These are phyloP conservation scores for Thermothelomyces thermophilus DNA, from an alignment of 2,329 filamentous ascomycete genomes.

Conservation along the genomic window DNA sequence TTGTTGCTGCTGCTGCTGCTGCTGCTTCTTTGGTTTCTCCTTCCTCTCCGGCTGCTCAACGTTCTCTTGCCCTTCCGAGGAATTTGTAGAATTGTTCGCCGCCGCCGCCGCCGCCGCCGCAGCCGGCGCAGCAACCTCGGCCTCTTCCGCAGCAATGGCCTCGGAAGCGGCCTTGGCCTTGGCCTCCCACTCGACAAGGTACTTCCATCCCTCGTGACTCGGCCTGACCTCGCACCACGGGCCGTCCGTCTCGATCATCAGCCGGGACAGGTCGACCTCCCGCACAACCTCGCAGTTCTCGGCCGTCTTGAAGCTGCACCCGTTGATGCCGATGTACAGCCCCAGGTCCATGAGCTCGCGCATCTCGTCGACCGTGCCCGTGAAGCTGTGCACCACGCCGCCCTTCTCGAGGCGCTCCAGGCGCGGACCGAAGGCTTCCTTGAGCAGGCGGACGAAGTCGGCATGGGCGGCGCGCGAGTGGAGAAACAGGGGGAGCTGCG, in stretches of 20 bases:
- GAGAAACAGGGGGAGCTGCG: constrained; percentile 82
- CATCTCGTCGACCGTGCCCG: constrained; percentile 82
- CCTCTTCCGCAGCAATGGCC: background rate
- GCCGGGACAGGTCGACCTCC: constrained; percentile 65
- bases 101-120: background rate
- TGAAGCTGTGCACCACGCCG: constrained; percentile 92
- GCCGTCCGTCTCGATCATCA: constrained; percentile 96
- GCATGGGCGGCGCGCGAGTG: constrained; percentile 82
- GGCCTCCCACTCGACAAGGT: constrained; percentile 43
- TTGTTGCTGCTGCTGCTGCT: constrained; percentile 28
- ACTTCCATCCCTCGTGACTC: constrained; percentile 77
- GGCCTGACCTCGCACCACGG: constrained; percentile 96
- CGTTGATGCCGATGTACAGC: constrained; percentile 90
- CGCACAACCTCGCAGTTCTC: constrained; percentile 84
- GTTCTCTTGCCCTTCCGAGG: background rate
- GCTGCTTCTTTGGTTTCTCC: background rate
- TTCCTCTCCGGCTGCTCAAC: constrained; percentile 15
- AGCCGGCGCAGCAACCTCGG: background rate
- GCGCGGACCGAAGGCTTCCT: constrained; percentile 47
- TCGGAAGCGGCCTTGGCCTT: constrained; percentile 6
- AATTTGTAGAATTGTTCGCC: background rate
- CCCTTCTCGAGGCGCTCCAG: constrained; percentile 63
- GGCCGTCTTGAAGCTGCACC: constrained; percentile 89
- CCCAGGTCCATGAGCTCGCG: constrained; percentile 69
- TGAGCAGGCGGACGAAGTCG: constrained; percentile 73